Conservation (phyloP, 2,329 filamentous ascomycete species). For the Xylaria digitata region DNA sequence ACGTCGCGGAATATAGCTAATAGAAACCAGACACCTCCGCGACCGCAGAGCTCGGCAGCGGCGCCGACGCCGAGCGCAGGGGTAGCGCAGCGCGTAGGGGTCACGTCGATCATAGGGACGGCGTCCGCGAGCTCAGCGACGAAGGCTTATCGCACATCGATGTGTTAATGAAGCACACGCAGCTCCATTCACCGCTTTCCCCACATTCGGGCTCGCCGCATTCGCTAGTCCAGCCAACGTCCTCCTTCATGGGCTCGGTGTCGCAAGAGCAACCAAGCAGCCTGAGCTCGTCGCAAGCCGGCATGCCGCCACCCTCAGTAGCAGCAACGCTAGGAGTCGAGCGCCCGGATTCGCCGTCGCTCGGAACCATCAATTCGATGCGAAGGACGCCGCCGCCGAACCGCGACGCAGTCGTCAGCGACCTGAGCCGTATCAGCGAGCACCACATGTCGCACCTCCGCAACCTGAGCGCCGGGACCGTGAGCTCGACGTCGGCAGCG, state of each 20-base stretch:
- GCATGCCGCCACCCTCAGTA: constrained; percentile 6
- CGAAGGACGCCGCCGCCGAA: constrained; percentile 15
- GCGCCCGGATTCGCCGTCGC: constrained; percentile 46
- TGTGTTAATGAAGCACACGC: constrained; percentile 54
- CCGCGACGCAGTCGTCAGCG: constrained; percentile 51
- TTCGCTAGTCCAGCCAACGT: constrained; percentile 43
- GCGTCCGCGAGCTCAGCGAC: constrained; percentile 20
- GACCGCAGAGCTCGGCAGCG: constrained; percentile 22
- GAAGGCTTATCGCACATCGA: constrained; percentile 49
- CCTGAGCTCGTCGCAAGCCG: constrained; percentile 39
- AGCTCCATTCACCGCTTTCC: constrained; percentile 42
- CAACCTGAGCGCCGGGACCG: constrained; percentile 56
- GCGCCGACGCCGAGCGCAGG: not conserved
- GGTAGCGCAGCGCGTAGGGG: no score
- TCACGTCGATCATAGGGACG: no score
- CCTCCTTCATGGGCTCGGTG: constrained; percentile 43
- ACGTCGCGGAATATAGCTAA: constrained; percentile 10
- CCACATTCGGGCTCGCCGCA: constrained; percentile 38
- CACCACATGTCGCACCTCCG: constrained; percentile 55
- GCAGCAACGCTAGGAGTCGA: constrained; percentile 24
- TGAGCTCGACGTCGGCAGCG: constrained; percentile 48
- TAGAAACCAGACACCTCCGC: constrained; percentile 19
- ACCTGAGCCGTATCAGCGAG: constrained; percentile 57
- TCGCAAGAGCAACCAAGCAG: constrained; percentile 51
- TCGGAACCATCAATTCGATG: constrained; percentile 30